A percentile compares a stretch with the other conserved stretches of the same genome.
Conservation (phyloP, 2,329 filamentous ascomycete species). For the Claviceps sp. region DNA sequence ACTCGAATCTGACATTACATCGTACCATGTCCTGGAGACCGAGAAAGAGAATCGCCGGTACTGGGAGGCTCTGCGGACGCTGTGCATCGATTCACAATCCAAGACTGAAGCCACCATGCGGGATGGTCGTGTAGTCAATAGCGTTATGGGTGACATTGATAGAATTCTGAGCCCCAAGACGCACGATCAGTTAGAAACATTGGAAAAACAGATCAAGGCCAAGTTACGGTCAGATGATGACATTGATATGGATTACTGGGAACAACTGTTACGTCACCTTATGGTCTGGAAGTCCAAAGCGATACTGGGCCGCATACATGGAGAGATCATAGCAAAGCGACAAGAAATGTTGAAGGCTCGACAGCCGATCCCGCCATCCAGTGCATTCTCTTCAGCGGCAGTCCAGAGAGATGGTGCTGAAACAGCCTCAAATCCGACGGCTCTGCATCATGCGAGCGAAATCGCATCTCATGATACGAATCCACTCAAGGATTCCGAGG, state of each 20-base stretch:
- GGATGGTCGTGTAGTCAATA: conserved; percentile 64
- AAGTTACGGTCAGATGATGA: conserved; percentile 83
- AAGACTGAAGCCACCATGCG: conserved; percentile 46
- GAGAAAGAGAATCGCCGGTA: conserved; percentile 70
- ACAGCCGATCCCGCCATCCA: conserved; percentile 3
- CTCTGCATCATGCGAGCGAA: conserved; percentile 37
- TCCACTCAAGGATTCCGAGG: conserved; percentile 82
- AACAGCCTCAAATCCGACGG: not conserved
- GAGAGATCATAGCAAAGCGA: conserved; percentile 40
- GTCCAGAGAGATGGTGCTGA: not conserved
- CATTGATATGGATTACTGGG: conserved; percentile 97
- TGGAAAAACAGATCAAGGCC: conserved; percentile 74
- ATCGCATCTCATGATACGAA: conserved; percentile 80
- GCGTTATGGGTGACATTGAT: conserved; percentile 80
- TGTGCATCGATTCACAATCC: conserved; percentile 64
- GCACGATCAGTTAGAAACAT: conserved; percentile 68
- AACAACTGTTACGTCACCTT: conserved; percentile 74
- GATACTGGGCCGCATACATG: conserved; percentile 64
- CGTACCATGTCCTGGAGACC: conserved; percentile 71
- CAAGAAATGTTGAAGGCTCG: conserved; percentile 2
- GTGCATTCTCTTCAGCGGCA: not conserved
- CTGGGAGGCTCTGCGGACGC: conserved; percentile 80
- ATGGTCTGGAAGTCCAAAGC: conserved; percentile 87
- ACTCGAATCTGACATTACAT: conserved; percentile 66
- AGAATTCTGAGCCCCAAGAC: conserved; percentile 74